Evolutionary conservation across 2,329 filamentous ascomycete species (phyloP).

Genomic region (Fusarium sulawesiense): DNA sequence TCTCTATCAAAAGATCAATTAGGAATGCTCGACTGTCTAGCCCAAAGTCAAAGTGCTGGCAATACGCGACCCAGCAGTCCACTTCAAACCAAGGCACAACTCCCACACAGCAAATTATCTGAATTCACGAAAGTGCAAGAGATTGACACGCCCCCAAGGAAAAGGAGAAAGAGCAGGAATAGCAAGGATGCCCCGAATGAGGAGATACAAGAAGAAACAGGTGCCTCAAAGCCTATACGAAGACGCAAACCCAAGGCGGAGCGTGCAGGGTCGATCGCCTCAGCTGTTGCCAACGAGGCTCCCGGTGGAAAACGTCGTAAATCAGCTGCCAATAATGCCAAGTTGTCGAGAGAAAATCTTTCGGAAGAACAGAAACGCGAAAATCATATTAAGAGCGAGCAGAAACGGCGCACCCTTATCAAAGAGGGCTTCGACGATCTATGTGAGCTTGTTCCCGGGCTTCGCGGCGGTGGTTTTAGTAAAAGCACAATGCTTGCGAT

Average conservation of each 20-base stretch:
- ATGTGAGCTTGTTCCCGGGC: conserved; percentile 78
- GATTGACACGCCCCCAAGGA: conserved; percentile 58
- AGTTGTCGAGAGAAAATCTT: conserved; percentile 74
- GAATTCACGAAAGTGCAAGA: conserved; percentile 52
- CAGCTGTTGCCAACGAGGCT: conserved; percentile 51
- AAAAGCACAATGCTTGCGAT: conserved; percentile 84
- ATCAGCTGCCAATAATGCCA: conserved; percentile 57
- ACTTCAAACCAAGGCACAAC: conserved; percentile 31
- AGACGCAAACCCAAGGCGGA: conserved; percentile 63
- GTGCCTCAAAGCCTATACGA: conserved; percentile 50
- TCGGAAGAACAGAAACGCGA: conserved; percentile 83
- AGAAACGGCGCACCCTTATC: conserved; percentile 85
- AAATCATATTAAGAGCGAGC: conserved; percentile 89
- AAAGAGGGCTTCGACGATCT: conserved; percentile 86
- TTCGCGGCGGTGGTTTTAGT: conserved; percentile 80
- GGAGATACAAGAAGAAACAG: conserved; percentile 55
- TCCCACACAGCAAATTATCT: conserved; percentile 33
- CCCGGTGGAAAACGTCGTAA: conserved; percentile 62
- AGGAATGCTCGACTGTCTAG: conserved; percentile 67
- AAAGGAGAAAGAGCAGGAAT: conserved; percentile 66
- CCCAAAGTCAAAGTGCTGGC: conserved; percentile 66
- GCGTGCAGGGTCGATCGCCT: conserved; percentile 45
- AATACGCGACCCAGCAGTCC: conserved; percentile 72
- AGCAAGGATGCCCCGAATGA: conserved; percentile 57
- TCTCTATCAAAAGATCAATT: conserved; percentile 66